phyloP scores from a whole-genome alignment of 1,284 basidiomycete species.

The Bondarzewia mesenterica region DNA sequence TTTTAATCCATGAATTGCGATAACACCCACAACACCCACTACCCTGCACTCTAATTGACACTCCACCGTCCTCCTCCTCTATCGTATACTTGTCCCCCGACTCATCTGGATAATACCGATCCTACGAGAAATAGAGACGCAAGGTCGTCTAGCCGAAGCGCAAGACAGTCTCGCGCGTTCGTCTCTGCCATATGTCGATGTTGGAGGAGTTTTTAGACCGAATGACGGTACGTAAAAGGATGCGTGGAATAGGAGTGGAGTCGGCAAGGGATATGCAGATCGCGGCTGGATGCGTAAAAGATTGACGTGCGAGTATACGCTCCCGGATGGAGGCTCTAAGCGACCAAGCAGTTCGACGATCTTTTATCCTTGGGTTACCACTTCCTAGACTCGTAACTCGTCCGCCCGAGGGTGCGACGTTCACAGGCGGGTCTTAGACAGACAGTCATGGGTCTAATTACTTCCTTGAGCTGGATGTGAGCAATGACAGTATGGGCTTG shows the following conservation, averaged over 20 bases:
- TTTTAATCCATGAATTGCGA: not conserved
- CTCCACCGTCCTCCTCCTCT: not conserved
- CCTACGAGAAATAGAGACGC: too few species aligned
- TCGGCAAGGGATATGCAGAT: conserved; percentile 23
- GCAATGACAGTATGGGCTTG: too few species aligned
- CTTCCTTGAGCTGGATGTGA: too few species aligned
- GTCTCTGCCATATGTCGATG: conserved; percentile 27
- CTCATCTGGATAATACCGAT: conserved; percentile 14
- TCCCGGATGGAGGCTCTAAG: conserved; percentile 23
- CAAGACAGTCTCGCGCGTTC: conserved; percentile 26
- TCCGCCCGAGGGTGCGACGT: too few species aligned
- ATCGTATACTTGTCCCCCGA: not conserved
- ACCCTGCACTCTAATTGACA: not conserved
- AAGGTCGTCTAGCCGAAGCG: conserved; percentile 23
- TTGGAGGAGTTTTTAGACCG: conserved; percentile 23
- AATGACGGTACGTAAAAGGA: conserved; percentile 22
- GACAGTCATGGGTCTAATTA: too few species aligned
- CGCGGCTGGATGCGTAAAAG: conserved; percentile 16
- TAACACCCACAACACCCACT: not conserved
- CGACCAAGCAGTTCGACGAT: conserved; percentile 21
- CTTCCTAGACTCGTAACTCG: too few species aligned
- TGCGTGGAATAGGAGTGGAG: conserved; percentile 12
- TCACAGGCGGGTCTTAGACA: too few species aligned
- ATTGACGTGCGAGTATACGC: conserved; percentile 13
- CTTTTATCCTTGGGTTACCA: not conserved